Percentiles rank a stretch among this genome's conserved stretches.
phyloP scores from a whole-genome alignment of 208 protist species.

The Crithidia brevicula region DNA sequence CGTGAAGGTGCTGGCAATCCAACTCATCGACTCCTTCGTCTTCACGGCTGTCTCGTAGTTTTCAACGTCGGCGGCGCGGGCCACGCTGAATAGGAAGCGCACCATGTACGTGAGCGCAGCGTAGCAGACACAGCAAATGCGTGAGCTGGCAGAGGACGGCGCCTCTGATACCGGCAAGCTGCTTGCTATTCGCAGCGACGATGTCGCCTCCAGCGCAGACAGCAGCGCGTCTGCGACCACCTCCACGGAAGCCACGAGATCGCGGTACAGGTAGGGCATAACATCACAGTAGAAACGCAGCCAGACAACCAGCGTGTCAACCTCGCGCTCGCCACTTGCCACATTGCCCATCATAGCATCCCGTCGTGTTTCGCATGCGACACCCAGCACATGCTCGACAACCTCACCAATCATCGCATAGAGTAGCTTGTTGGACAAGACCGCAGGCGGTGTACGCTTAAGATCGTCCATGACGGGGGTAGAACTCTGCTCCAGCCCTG shows the following conservation, averaged over 20 bases:
- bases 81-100: constrained; percentile 20
- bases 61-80: constrained; percentile 20
- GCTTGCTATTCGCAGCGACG: background rate
- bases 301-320: constrained; percentile 34
- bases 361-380: background rate
- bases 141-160: background rate
- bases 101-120: constrained; percentile 10
- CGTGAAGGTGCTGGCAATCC: constrained; percentile 34
- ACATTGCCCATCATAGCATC: background rate
- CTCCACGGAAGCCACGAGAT: constrained; percentile 35
- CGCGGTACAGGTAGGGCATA: constrained; percentile 39
- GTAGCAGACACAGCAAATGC: constrained; percentile 12
- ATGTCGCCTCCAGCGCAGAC: constrained; percentile 9
- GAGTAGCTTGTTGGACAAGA: constrained; percentile 30
- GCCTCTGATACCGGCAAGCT: background rate
- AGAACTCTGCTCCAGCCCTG: background rate
- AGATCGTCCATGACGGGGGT: constrained; percentile 25
- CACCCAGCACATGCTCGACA: constrained; percentile 18
- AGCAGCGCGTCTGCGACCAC: constrained; percentile 34
- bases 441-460: constrained; percentile 1
- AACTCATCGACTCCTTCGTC: constrained; percentile 33
- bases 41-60: constrained; percentile 19
- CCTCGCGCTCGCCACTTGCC: background rate
- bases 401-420: constrained; percentile 30
- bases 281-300: constrained; percentile 29